Evolutionary conservation across 148 eudicot species (phyloP).

Genomic region (Mesembryanthemum crystallinum): DNA sequence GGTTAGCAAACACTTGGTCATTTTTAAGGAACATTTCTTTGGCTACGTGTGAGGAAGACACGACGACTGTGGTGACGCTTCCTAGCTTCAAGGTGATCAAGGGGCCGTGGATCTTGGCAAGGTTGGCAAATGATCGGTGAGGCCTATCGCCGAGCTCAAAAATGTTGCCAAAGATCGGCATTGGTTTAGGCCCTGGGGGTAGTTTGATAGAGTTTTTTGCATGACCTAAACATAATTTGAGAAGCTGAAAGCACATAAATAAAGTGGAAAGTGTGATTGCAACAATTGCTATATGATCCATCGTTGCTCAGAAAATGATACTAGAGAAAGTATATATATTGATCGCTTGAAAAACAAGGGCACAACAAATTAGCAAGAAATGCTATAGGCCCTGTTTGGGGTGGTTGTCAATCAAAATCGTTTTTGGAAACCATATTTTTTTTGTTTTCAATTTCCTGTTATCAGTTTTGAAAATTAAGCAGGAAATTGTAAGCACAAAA

Average conservation of each 20-base stretch:
- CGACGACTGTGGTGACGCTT: constrained; percentile 27
- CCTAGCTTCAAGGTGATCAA: constrained; percentile 36
- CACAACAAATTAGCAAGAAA: too few species aligned
- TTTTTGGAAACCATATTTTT: too few species aligned
- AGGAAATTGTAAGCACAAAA: too few species aligned
- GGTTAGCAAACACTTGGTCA: constrained; percentile 20
- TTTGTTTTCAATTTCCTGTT: too few species aligned
- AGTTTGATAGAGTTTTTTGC: background rate
- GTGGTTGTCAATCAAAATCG: too few species aligned
- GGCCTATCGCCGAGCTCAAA: constrained; percentile 13
- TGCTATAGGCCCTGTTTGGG: too few species aligned
- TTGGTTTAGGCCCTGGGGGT: constrained; percentile 33
- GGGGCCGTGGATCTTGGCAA: constrained; percentile 33
- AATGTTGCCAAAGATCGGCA: constrained; percentile 40
- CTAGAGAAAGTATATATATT: too few species aligned
- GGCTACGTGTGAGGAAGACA: constrained; percentile 23
- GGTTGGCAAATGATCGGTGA: constrained; percentile 26
- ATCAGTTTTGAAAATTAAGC: too few species aligned
- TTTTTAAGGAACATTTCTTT: constrained; percentile 21
- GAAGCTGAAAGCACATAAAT: constrained; percentile 15
- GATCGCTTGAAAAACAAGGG: too few species aligned
- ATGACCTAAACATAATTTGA: background rate
- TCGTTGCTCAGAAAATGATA: background rate
- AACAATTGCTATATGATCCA: constrained; percentile 18
- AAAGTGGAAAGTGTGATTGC: constrained; percentile 11